These are phyloP conservation scores for Linum tenue DNA, from an alignment of 345 rosid genomes.

Conservation along the genomic window DNA sequence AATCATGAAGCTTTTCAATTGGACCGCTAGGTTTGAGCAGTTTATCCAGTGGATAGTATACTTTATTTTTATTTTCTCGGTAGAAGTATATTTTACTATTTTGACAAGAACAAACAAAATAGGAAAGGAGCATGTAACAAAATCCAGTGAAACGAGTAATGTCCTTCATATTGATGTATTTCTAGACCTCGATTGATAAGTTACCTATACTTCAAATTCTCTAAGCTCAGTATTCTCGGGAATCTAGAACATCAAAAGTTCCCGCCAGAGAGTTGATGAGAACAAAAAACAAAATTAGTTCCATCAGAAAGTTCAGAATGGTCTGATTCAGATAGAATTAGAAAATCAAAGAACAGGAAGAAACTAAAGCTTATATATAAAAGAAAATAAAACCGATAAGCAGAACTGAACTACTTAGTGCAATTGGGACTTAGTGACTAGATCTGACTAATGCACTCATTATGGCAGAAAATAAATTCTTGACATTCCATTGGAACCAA, in stretches of 20 bases:
- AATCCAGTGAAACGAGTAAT: too few relatives aligned
- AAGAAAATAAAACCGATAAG: too few relatives aligned
- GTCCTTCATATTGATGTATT: neutral
- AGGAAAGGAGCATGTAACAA: neutral
- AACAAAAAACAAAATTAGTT: too few relatives aligned
- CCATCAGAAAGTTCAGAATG: neutral
- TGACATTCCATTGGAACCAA: neutral
- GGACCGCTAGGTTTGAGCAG: neutral
- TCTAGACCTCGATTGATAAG: neutral
- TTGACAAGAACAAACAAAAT: neutral
- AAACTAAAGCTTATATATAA: too few relatives aligned
- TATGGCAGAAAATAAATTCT: too few relatives aligned
- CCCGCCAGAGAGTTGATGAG: neutral
- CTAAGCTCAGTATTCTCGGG: neutral
- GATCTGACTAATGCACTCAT: neutral
- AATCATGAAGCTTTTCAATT: too few relatives aligned
- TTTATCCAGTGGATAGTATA: neutral
- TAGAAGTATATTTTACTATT: too few relatives aligned
- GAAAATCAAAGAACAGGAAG: neutral
- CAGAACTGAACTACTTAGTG: neutral
- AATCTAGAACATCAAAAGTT: too few relatives aligned
- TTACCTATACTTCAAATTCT: neutral
- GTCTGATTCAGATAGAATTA: neutral
- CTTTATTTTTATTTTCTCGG: too few relatives aligned
- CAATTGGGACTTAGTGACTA: neutral